Base-by-base conservation (phyloP, 2,329 filamentous ascomycete species). In the Beauveria medogensis region DNA sequence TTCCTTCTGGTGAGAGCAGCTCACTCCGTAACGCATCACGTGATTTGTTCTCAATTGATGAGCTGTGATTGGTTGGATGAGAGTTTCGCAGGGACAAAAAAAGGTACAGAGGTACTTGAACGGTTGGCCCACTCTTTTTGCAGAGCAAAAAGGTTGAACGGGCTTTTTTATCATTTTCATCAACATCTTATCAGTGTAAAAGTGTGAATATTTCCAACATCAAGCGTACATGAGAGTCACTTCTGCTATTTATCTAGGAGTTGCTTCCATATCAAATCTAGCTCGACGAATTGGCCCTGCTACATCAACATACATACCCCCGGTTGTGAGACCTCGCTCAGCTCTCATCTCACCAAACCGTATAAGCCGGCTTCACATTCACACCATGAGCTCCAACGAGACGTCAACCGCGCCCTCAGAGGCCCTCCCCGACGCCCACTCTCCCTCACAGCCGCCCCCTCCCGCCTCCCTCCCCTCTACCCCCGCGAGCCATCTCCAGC, bases 21-120 rank as follows among this genome's bases (percentile, higher is more conserved):
- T 37, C 34, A 50, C 24, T 7, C 43, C 50, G 50, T 52, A 20
- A 10, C 9, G 18, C 12, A 61, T 67, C 73, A 75, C 73, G 73
- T 75, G 73, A 74, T 62, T 52, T 68, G 66, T 69, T 67, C 67
- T 64, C 72, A 75, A 75, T 74, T 74, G 67, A 61, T 52, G 43
- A 22, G 14, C 37, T 58, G 9, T 66, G 61, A 75, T 75, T 75
- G 73, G 73, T 20, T 52, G 22, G 2, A 0, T 3, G 34, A 1
- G 34, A 26, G 55, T 14, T 3, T 37, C 5, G 34, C 34, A 37
- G 34, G 16, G 14, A 2, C 9, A 8, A 37, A 26, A 40, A 48
- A 30, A 43, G 48, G 56, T 53, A 59, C 56, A n/a, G 14, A 22
- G 48, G 56, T 59, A 59, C 48, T 59, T 59, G 20, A 16, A 41